These are phyloP conservation scores for Dactylellina drechsleri DNA, from an alignment of 2,329 filamentous ascomycete species.

Conservation along the genomic window DNA sequence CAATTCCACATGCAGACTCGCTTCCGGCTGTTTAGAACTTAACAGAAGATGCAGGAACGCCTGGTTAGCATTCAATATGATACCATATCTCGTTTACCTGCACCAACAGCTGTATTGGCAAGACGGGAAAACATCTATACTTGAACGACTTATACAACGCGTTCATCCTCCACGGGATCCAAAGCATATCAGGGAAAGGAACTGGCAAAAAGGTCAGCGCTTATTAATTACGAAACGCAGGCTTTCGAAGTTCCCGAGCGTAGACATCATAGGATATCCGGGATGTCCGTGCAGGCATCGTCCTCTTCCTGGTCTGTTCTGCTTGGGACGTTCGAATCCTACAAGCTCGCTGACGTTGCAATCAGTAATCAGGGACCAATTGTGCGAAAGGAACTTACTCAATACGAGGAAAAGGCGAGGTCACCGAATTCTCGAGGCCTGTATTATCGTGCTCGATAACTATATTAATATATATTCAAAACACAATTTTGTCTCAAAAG, in stretches of 20 bases:
- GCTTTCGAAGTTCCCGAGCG: no score
- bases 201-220: background rate
- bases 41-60: slow-evolving; percentile 10
- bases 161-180: slow-evolving; percentile 15
- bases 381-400: background rate
- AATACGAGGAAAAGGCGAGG: slow-evolving; percentile 9
- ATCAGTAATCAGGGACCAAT: no score
- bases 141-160: background rate
- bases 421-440: background rate
- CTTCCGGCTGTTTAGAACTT: slow-evolving; percentile 11
- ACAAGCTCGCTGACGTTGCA: no score
- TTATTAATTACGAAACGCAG: no score
- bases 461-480: background rate
- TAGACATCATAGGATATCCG: no score
- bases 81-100: no score
- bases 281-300: no score
- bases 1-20: slow-evolving; percentile 17
- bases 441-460: no score
- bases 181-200: background rate
- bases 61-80: no score
- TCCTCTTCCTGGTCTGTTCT: no score
- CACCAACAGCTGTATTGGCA: background rate
- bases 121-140: slow-evolving; percentile 21
- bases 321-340: no score
- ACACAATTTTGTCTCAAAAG: slow-evolving; percentile 2